Percentiles rank a stretch among this genome's conserved stretches.
These are phyloP conservation scores for Gynandropsis gynandra DNA, from an alignment of 345 rosid genomes.

Conservation along the genomic window DNA sequence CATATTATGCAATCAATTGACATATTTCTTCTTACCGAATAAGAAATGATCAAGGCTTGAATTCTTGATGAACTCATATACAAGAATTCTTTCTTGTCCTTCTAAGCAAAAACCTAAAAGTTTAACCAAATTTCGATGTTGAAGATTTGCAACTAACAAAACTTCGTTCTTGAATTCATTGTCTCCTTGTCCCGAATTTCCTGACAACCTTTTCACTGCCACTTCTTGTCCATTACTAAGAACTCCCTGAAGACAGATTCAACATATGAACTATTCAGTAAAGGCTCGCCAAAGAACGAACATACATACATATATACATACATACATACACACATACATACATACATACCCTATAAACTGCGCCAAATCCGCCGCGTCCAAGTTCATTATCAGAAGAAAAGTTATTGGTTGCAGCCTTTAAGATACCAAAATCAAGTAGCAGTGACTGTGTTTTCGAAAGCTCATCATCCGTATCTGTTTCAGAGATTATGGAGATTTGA, in stretches of 20 bases:
- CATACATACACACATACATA: too few species aligned
- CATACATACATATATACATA: too few species aligned
- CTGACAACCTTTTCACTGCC: slow-evolving; percentile 44
- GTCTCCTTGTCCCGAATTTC: slow-evolving; percentile 35
- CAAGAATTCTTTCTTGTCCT: slow-evolving; percentile 36
- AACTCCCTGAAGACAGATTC: slow-evolving; percentile 31
- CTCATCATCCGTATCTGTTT: too few species aligned
- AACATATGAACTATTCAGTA: too few species aligned
- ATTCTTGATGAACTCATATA: slow-evolving; percentile 39
- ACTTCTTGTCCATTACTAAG: slow-evolving; percentile 30
- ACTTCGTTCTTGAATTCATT: slow-evolving; percentile 44
- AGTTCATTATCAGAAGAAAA: not conserved
- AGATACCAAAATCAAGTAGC: not conserved
- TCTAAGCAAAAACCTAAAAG: slow-evolving; percentile 36
- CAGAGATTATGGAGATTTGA: too few species aligned
- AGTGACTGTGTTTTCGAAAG: not conserved
- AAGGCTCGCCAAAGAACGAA: too few species aligned
- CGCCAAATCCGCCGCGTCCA: not conserved
- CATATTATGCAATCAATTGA: not conserved
- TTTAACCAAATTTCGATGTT: slow-evolving; percentile 42
- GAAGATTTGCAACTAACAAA: slow-evolving; percentile 40
- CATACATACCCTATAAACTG: not conserved
- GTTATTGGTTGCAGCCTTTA: not conserved
- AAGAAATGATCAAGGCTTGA: slow-evolving; percentile 38
- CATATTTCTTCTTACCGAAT: too few species aligned